phyloP scores from a whole-genome alignment of 371 early-diverging fungal genomes.

The Mucor indicus region DNA sequence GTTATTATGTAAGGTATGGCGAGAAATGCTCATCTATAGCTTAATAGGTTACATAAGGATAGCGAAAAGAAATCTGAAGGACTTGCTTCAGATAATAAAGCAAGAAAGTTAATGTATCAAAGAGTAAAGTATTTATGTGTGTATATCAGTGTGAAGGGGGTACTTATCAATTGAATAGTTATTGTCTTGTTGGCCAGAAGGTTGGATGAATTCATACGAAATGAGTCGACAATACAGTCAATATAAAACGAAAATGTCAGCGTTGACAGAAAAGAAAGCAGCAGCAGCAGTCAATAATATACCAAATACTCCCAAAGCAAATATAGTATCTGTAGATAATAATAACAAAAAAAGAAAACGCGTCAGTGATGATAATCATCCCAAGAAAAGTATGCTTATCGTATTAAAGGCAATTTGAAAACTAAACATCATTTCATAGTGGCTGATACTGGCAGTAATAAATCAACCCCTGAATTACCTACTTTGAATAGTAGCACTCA shows the following conservation, averaged over 20 bases:
- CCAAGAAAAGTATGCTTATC: background rate
- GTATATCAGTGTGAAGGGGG: background rate
- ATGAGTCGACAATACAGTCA: slow-evolving; percentile 56
- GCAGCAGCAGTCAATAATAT: too few species aligned
- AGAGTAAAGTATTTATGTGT: slow-evolving; percentile 21
- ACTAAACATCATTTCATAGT: background rate
- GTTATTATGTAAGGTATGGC: too few species aligned
- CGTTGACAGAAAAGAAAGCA: slow-evolving; percentile 1
- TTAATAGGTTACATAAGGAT: slow-evolving; percentile 9
- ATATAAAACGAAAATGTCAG: slow-evolving; percentile 32
- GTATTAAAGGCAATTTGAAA: background rate
- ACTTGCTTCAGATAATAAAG: slow-evolving; percentile 35
- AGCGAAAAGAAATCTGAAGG: slow-evolving; percentile 3
- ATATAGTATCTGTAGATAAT: background rate
- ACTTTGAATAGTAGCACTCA: background rate
- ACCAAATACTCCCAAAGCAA: background rate
- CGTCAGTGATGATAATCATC: background rate
- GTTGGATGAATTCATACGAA: slow-evolving; percentile 55
- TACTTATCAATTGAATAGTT: slow-evolving; percentile 24
- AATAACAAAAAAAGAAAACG: slow-evolving; percentile 3
- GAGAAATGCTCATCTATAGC: background rate
- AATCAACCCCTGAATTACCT: background rate
- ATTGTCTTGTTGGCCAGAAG: slow-evolving; percentile 44
- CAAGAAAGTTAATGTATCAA: slow-evolving; percentile 51
- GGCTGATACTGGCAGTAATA: background rate